These are phyloP conservation scores for Sclerotinia sclerotiorum DNA, from an alignment of 2,329 filamentous ascomycete species.

Conservation along the genomic window DNA sequence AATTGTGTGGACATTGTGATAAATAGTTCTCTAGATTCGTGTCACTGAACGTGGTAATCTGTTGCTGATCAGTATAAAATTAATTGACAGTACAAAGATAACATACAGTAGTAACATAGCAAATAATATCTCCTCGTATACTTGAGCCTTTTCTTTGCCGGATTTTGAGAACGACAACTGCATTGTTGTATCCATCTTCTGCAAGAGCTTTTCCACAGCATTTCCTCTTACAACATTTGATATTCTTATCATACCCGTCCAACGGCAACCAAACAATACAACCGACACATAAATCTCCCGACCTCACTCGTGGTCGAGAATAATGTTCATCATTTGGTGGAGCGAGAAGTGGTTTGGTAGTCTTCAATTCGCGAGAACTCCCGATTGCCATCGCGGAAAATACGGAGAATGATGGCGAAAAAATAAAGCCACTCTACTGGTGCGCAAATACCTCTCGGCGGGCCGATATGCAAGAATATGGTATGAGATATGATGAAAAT, in stretches of 20 bases:
- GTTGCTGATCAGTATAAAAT: not conserved
- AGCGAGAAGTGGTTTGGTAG: not conserved
- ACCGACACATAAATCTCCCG: constrained; percentile 28
- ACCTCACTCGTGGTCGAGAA: constrained; percentile 15
- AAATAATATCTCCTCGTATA: constrained; percentile 28
- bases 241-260: constrained; percentile 1
- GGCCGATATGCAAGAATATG: not conserved
- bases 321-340: constrained; percentile 14
- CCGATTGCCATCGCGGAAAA: not conserved
- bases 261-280: constrained; percentile 30
- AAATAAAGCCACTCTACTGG: constrained; percentile 8
- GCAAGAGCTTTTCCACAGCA: constrained; percentile 25
- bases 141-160: constrained; percentile 24
- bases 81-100: not conserved
- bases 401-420: not conserved
- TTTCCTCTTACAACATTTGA: constrained; percentile 24
- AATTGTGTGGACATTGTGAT: constrained; percentile 7
- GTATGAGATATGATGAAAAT: not conserved
- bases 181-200: constrained; percentile 28
- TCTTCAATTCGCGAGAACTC: not conserved
- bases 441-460: not conserved
- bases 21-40: constrained; percentile 24
- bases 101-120: constrained; percentile 29
- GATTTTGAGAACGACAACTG: constrained; percentile 27
- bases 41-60: constrained; percentile 29